Evolutionary conservation across 208 protist species (phyloP).

Genomic region (Wallacemonas sp.): DNA sequence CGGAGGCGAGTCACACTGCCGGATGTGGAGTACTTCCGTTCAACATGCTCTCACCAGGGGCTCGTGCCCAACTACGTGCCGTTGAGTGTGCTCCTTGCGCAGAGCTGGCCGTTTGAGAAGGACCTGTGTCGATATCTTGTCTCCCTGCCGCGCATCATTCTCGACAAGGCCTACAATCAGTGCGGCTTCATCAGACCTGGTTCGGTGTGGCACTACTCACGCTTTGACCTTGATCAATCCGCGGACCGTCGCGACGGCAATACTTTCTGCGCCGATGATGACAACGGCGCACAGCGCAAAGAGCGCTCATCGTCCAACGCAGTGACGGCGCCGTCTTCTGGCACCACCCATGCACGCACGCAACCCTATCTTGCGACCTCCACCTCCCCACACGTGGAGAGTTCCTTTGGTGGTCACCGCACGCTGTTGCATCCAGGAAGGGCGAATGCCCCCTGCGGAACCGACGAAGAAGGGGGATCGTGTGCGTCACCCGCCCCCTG

Average conservation of each 20-base stretch:
- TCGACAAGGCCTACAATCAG: constrained; percentile 31
- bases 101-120: constrained; percentile 39
- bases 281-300: not conserved
- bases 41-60: constrained; percentile 28
- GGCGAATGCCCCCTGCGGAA: too few species aligned
- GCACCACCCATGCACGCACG: too few species aligned
- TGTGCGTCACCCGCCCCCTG: not conserved
- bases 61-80: constrained; percentile 25
- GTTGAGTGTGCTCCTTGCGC: constrained; percentile 25
- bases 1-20: constrained; percentile 19
- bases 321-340: too few species aligned
- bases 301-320: not conserved
- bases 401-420: not conserved
- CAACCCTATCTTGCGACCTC: too few species aligned
- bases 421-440: not conserved
- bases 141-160: constrained; percentile 25
- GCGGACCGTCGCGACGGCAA: not conserved
- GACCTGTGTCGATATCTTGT: constrained; percentile 21
- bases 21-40: constrained; percentile 14
- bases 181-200: constrained; percentile 30
- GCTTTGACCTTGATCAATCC: constrained; percentile 7
- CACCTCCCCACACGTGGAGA: too few species aligned
- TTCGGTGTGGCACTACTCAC: constrained; percentile 45
- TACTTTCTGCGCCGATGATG: not conserved
- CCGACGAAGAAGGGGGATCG: not conserved